A percentile compares a stretch with the other conserved stretches of the same genome.
phyloP scores from a whole-genome alignment of 305 asterid genomes.

The Fraxinus xanthoxyloides region DNA sequence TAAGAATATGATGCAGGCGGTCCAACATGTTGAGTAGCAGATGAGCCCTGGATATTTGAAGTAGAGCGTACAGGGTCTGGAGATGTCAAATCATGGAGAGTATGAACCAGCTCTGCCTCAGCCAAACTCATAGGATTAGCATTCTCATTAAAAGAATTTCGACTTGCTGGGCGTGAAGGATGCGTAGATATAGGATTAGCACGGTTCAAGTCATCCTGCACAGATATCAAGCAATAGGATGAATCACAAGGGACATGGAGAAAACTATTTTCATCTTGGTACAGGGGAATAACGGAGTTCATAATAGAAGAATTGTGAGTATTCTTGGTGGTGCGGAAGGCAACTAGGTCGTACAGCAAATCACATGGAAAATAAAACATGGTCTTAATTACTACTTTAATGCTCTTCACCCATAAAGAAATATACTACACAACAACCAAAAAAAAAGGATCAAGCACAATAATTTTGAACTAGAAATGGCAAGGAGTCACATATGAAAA shows the following conservation, averaged over 20 bases:
- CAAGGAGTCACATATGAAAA: not conserved
- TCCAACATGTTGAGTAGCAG: slow-evolving; percentile 59
- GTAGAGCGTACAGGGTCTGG: slow-evolving; percentile 48
- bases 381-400: not conserved
- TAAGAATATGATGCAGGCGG: slow-evolving; percentile 73
- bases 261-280: not conserved
- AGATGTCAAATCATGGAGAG: slow-evolving; percentile 55
- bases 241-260: not conserved
- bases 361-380: not conserved
- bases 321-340: not conserved
- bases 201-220: slow-evolving; percentile 83
- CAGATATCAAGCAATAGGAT: not conserved
- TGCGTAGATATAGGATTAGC: slow-evolving; percentile 60
- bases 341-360: not conserved
- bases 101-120: slow-evolving; percentile 70
- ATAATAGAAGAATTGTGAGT: not conserved
- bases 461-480: not conserved
- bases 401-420: not conserved
- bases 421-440: not conserved
- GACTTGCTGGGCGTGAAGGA: slow-evolving; percentile 87
- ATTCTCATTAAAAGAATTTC: slow-evolving; percentile 75
- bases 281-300: not conserved
- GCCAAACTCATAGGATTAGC: slow-evolving; percentile 44
- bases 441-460: not conserved
- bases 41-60: slow-evolving; percentile 43